phyloP scores from a whole-genome alignment of 805 yeast genomes.

The Pichia thaimueangensis region DNA sequence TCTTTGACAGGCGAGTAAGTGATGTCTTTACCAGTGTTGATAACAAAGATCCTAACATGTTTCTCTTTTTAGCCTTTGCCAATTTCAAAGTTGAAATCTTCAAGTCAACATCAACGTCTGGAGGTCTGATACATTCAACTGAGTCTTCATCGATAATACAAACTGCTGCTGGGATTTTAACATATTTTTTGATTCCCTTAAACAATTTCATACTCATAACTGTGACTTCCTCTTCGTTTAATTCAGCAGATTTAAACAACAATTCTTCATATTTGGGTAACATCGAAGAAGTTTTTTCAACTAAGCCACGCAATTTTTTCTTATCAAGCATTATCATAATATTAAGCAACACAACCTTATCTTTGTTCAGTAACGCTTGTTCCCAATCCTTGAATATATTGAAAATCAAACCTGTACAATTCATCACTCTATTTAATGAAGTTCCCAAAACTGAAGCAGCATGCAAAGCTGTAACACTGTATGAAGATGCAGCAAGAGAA shows the following conservation, averaged over 20 bases:
- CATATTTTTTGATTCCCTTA: slow-evolving; percentile 31
- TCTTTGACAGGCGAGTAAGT: slow-evolving; percentile 21
- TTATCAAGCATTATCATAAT: slow-evolving; percentile 53
- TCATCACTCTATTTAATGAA: slow-evolving; percentile 60
- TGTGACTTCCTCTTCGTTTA: slow-evolving; percentile 52
- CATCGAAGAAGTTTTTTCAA: slow-evolving; percentile 52
- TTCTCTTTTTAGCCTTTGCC: slow-evolving; percentile 60
- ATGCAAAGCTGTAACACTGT: slow-evolving; percentile 57
- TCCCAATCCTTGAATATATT: slow-evolving; percentile 38
- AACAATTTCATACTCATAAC: slow-evolving; percentile 49
- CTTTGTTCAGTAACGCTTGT: slow-evolving; percentile 40
- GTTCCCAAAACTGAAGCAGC: slow-evolving; percentile 66
- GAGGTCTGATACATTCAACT: slow-evolving; percentile 49
- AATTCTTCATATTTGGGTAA: slow-evolving; percentile 41
- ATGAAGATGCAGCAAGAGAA: slow-evolving; percentile 58
- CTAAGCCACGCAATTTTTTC: slow-evolving; percentile 50
- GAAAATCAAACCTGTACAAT: slow-evolving; percentile 47
- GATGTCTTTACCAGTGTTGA: slow-evolving; percentile 36
- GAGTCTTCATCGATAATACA: slow-evolving; percentile 45
- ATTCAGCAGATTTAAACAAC: slow-evolving; percentile 46
- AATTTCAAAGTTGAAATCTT: slow-evolving; percentile 52
- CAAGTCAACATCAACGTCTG: slow-evolving; percentile 45
- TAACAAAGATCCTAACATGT: slow-evolving; percentile 35
- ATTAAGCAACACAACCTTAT: slow-evolving; percentile 54
- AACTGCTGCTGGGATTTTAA: slow-evolving; percentile 44